Base-by-base conservation (phyloP, 2,329 filamentous ascomycete species). In the Aspergillus pseudoglaucus region DNA sequence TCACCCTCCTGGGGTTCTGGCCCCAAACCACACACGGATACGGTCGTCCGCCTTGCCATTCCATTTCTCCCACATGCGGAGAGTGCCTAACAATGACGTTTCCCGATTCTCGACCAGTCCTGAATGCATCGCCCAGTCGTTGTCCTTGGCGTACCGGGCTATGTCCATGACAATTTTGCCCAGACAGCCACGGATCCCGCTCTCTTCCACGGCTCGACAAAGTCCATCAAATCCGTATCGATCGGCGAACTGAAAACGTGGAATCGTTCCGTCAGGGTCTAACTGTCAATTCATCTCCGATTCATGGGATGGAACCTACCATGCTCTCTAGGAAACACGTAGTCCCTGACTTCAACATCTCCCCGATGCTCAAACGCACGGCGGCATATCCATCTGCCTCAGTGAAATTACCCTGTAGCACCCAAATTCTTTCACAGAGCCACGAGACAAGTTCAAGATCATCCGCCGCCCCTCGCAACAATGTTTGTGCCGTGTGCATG, bases 271-370 rank as follows among this genome's bases (percentile, higher is more conserved):
- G 45, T 15, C 45, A 47, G 4, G 44, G 46, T 7, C 25, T 9
- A 6, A 17, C 10, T 6, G 7, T 10, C 32, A 35, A 12, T 35
- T 14, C 10, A 7, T 35, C 12, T 35, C 15, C 32, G 15, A 35
- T 35, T 2, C 12, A 15, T 35, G 12, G 32, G 32, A 35, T 35
- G 17, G 40, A 17, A n/a, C 47, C 48, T 47, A 75, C 67, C 75
- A 78, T 76, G 38, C 73, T 75, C 56, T 78, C 75, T 5, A 78
- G 60, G 51, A 79, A 78, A 52, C 71, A 75, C 2, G 75, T 78
- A 3, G 75, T 77, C 0, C 75, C 75, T 3, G 66, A 70, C 56
- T 70, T 69, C 30, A 77, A 60, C 74, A 78, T 75, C 59, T 78
- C 75, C 0, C 71, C 74, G 35, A 78, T 75, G 17, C 69, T 76